Evolutionary conservation across 1,284 basidiomycete genomes (phyloP).

Genomic region (Mycena sp.): DNA sequence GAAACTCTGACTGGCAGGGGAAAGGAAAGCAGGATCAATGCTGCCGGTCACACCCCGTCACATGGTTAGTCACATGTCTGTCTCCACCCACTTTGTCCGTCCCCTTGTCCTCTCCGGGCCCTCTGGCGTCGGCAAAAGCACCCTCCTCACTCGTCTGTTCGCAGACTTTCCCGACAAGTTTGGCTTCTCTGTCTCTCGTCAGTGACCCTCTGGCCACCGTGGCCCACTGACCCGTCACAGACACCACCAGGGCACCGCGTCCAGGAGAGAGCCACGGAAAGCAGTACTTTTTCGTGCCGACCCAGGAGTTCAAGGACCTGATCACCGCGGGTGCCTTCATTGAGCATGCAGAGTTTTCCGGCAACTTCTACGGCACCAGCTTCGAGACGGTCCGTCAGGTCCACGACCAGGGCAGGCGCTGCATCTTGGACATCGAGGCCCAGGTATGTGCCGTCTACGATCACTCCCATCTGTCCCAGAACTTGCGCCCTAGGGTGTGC

Average conservation of each 20-base stretch:
- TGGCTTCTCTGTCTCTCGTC: constrained; percentile 95
- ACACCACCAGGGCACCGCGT: constrained; percentile 91
- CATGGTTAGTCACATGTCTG: no score
- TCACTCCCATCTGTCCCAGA: constrained; percentile 19
- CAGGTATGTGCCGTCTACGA: constrained; percentile 66
- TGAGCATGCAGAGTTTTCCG: constrained; percentile 87
- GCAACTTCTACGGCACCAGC: constrained; percentile 94
- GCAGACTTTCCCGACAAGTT: constrained; percentile 86
- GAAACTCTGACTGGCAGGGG: no score
- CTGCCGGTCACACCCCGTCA: not conserved
- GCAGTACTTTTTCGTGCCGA: constrained; percentile 80
- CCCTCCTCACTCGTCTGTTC: constrained; percentile 89
- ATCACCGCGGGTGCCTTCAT: constrained; percentile 75
- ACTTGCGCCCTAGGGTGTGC: constrained; percentile 75
- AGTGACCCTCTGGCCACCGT: constrained; percentile 40
- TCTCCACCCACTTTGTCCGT: constrained; percentile 43
- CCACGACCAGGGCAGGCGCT: constrained; percentile 71
- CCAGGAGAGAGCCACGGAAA: constrained; percentile 86
- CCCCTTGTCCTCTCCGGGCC: constrained; percentile 86
- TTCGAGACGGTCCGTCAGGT: constrained; percentile 73
- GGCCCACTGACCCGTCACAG: constrained; percentile 51
- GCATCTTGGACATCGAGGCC: constrained; percentile 97
- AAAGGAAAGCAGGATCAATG: not conserved
- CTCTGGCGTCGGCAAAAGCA: constrained; percentile 95
- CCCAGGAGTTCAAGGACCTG: constrained; percentile 69